phyloP scores from a whole-genome alignment of 2,329 filamentous ascomycete genomes.

The Alternaria brassicae region DNA sequence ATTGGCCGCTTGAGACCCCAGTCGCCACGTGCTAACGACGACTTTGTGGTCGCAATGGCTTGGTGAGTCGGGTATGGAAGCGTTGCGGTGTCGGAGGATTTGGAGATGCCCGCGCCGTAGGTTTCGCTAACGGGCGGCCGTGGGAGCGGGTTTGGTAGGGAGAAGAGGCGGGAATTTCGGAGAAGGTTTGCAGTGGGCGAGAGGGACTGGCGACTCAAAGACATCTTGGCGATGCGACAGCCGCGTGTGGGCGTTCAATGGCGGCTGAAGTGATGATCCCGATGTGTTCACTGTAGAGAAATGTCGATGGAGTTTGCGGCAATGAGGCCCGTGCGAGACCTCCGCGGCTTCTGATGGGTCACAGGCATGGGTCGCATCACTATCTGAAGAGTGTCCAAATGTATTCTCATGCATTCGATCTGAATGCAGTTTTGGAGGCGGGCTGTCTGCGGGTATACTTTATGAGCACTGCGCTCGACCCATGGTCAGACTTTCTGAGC shows the following conservation, averaged over 20 bases:
- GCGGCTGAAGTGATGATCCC: conserved; percentile 37
- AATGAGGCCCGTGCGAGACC: conserved; percentile 16
- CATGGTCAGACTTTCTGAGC: background rate
- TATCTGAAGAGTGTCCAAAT: background rate
- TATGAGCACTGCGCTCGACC: background rate
- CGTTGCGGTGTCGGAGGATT: conserved; percentile 73
- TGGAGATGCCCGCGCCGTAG: conserved; percentile 58
- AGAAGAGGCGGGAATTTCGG: conserved; percentile 87
- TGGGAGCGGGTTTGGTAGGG: conserved; percentile 78
- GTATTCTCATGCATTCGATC: background rate
- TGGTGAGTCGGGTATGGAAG: conserved; percentile 80
- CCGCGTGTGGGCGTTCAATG: conserved; percentile 42
- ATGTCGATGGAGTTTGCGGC: conserved; percentile 24
- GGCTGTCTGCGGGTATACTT: background rate
- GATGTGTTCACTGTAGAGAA: conserved; percentile 11
- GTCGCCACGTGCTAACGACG: conserved; percentile 78
- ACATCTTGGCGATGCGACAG: conserved; percentile 49
- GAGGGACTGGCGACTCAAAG: conserved; percentile 43
- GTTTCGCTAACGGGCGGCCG: conserved; percentile 58
- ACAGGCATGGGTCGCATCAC: background rate
- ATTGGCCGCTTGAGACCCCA: conserved; percentile 92
- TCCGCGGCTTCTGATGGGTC: conserved; percentile 26
- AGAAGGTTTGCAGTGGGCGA: conserved; percentile 74
- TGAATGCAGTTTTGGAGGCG: background rate
- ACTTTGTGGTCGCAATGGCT: conserved; percentile 77